phyloP scores from a whole-genome alignment of 768 basidiomycete species.

The Pisolithus marmoratus region DNA sequence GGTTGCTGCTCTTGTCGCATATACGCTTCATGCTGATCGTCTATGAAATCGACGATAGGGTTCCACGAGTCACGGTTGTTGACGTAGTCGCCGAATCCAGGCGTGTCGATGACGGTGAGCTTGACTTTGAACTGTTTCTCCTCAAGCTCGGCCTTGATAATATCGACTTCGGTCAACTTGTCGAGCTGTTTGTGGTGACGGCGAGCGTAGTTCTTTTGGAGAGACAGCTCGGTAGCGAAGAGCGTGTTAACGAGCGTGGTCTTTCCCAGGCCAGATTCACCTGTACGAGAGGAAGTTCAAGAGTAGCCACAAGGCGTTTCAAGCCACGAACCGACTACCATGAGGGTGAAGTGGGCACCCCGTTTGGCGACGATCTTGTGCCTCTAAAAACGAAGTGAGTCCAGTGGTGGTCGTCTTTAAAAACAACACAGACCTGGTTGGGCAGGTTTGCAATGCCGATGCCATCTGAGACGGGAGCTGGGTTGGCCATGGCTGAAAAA shows the following conservation, averaged over 20 bases:
- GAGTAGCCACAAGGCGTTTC: not conserved
- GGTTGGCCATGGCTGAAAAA: slow-evolving; percentile 20
- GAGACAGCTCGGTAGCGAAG: slow-evolving; percentile 94
- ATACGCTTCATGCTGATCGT: slow-evolving; percentile 92
- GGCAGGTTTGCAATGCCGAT: slow-evolving; percentile 96
- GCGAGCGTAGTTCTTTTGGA: slow-evolving; percentile 81
- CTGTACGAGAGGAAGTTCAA: slow-evolving; percentile 34
- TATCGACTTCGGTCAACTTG: slow-evolving; percentile 97
- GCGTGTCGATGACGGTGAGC: slow-evolving; percentile 97
- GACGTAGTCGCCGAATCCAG: slow-evolving; percentile 99
- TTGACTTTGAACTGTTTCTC: slow-evolving; percentile 99
- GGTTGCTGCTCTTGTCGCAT: slow-evolving; percentile 99
- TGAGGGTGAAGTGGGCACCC: slow-evolving; percentile 97
- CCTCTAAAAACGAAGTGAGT: slow-evolving; percentile 47
- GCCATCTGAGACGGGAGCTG: slow-evolving; percentile 51
- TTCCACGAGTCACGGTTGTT: slow-evolving; percentile 99
- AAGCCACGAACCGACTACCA: slow-evolving; percentile 80
- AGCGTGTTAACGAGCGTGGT: slow-evolving; percentile 98
- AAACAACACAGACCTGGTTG: slow-evolving; percentile 73
- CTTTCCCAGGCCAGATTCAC: slow-evolving; percentile 96
- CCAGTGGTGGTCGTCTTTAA: slow-evolving; percentile 4
- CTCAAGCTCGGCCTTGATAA: slow-evolving; percentile 98
- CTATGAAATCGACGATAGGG: slow-evolving; percentile 97
- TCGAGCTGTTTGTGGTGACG: slow-evolving; percentile 96
- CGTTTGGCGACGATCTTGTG: slow-evolving; percentile 99